Conservation (phyloP, 768 basidiomycete species). For the Xerocomellus intermedius region DNA sequence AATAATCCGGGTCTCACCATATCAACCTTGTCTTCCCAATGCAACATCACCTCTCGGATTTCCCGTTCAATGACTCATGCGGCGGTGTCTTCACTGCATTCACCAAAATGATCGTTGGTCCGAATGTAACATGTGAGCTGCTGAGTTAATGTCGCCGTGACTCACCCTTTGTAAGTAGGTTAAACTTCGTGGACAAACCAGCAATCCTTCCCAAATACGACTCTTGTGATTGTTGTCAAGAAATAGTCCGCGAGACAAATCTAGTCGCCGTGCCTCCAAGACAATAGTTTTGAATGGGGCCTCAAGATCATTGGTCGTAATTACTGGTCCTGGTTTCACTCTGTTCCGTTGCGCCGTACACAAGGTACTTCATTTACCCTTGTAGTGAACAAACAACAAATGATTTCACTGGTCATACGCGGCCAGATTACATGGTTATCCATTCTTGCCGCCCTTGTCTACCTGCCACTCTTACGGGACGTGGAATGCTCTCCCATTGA, state of each 20-base stretch:
- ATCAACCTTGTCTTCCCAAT: constrained; percentile 4
- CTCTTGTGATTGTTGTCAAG: constrained; percentile 3
- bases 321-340: constrained; percentile 18
- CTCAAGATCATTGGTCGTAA: neutral
- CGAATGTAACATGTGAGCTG: constrained; percentile 2
- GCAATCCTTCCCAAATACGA: constrained; percentile 3
- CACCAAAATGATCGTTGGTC: neutral
- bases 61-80: neutral
- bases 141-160: constrained; percentile 13
- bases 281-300: neutral
- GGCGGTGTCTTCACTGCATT: constrained; percentile 9
- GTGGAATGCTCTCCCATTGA: constrained; percentile 3
- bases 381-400: constrained; percentile 3
- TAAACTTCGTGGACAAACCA: neutral
- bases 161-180: constrained; percentile 15
- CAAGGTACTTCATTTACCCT: neutral
- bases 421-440: neutral
- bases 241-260: constrained; percentile 1
- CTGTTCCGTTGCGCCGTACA: constrained; percentile 1
- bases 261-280: neutral
- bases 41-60: neutral
- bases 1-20: constrained; percentile 12
- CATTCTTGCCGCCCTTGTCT: constrained; percentile 1
- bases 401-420: neutral
- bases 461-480: neutral